A percentile compares a stretch with the other conserved stretches of the same genome.
phyloP scores from a whole-genome alignment of 2,329 filamentous ascomycete genomes.

The Clarireedia hainanense region DNA sequence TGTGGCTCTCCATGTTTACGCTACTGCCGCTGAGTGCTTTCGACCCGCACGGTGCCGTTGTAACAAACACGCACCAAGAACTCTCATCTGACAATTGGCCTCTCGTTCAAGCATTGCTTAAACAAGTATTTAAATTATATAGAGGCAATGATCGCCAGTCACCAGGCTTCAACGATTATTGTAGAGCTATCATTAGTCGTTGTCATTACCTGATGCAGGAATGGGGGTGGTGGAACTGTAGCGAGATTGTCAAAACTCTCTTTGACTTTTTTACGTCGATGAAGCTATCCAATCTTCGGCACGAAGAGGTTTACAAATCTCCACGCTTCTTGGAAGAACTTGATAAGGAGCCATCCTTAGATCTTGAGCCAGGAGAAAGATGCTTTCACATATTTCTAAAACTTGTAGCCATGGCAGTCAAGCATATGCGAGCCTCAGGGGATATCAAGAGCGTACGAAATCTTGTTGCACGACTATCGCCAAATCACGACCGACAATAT shows the following conservation, averaged over 20 bases:
- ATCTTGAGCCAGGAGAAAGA: conserved; percentile 45
- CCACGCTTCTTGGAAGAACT: conserved; percentile 54
- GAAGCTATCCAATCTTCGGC: conserved; percentile 52
- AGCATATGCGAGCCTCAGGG: conserved; percentile 39
- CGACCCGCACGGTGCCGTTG: conserved; percentile 43
- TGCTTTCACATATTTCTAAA: conserved; percentile 65
- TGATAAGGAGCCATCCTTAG: conserved; percentile 35
- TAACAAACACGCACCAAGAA: conserved; percentile 32
- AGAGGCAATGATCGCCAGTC: conserved; percentile 45
- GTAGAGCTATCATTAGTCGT: conserved; percentile 48
- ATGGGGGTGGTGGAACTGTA: conserved; percentile 57
- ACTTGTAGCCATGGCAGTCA: conserved; percentile 50
- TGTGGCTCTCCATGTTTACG: conserved; percentile 53
- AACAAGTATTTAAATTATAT: conserved; percentile 51
- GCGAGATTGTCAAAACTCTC: conserved; percentile 47
- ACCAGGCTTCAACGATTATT: conserved; percentile 59
- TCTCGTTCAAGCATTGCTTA: conserved; percentile 49
- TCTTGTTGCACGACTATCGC: conserved; percentile 51
- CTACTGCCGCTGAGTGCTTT: conserved; percentile 56
- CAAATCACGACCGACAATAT: conserved; percentile 58
- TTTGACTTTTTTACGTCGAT: conserved; percentile 63
- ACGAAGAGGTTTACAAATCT: conserved; percentile 55
- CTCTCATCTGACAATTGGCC: conserved; percentile 49
- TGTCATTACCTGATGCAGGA: conserved; percentile 56
- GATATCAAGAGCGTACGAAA: conserved; percentile 52